Conservation (phyloP, 1,139 yeast species). For the Geotrichum fermentans region DNA sequence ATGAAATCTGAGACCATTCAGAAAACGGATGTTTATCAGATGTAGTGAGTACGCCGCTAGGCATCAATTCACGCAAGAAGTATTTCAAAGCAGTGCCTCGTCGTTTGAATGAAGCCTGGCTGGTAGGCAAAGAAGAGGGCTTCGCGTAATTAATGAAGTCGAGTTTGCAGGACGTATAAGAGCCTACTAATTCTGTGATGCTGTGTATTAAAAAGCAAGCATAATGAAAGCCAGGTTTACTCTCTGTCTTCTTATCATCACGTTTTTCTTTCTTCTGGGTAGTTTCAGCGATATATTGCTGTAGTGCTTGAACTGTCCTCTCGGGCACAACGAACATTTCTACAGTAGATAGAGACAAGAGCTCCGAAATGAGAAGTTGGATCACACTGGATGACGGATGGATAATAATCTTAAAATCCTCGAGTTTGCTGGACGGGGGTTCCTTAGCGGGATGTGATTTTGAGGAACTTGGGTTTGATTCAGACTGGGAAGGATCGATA, state of each 20-base stretch:
- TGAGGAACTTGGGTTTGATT: background rate
- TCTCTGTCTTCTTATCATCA: conserved; percentile 30
- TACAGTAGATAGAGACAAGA: conserved; percentile 46
- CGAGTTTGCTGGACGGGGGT: background rate
- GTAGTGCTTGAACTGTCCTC: conserved; percentile 25
- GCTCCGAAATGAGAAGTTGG: conserved; percentile 55
- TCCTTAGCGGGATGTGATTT: no score
- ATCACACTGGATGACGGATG: conserved; percentile 51
- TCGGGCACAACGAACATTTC: conserved; percentile 32
- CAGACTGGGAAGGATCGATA: conserved; percentile 1
- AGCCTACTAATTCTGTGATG: conserved; percentile 65
- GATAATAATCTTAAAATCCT: conserved; percentile 2
- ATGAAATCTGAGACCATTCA: conserved; percentile 43
- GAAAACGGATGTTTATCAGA: conserved; percentile 22
- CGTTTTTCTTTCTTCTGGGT: conserved; percentile 27
- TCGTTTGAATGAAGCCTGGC: conserved; percentile 45
- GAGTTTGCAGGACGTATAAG: conserved; percentile 75
- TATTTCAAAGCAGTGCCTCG: conserved; percentile 73
- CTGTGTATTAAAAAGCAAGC: conserved; percentile 64
- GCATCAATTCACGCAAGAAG: conserved; percentile 69
- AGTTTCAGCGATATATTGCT: conserved; percentile 22
- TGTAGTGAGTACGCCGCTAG: conserved; percentile 45
- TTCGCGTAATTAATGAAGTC: conserved; percentile 77
- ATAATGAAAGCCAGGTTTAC: conserved; percentile 54
- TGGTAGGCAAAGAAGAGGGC: conserved; percentile 37